Evolutionary conservation across 2,329 filamentous ascomycete species (phyloP), one percentile per base, ranked within the genome.

Genomic region (Penicillium sclerotigenum): DNA sequence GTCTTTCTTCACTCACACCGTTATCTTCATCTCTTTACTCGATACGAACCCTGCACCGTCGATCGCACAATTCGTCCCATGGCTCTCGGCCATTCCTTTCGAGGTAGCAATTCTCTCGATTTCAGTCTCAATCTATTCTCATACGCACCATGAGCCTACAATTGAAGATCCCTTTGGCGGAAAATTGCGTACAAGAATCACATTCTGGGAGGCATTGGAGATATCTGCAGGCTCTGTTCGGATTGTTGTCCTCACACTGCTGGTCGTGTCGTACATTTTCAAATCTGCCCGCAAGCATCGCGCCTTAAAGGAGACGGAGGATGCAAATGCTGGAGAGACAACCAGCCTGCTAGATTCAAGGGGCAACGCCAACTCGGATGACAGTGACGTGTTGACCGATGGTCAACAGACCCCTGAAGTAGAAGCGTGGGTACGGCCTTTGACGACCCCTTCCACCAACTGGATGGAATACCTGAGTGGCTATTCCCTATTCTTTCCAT

Each of bases 391-490:
- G 11, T 22, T 26, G 13, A 38, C 47, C n/a, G 47, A 48, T 29
- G 34, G 34, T n/a, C 34, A 48, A 38, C 34, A 26, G 22, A 29
- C 34, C 13, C 47, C 47, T 16, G 33, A 14, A 4, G 47, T 41
- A 18, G 47, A 50, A 9, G 90, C 89, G 4, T 97, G 96, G 80
- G 95, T 95, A 72, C 88, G 93, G 63, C 92, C 92, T 2, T 88
- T 88, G 40, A 92, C 90, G 62, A 83, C 91, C 7, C 91, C 91
- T 2, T 89, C 89, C 64, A 91, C 89, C 7, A 92, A 86, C 46
- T 97, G 92, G 92, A 93, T 88, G 84, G 91, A 96, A 70, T 97
- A 97, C 71, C 78, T 96, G 59, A 85, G 87, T 60, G 90, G 91
- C 46, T 97, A 96, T 73, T 88, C 87, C 13, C 80, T 96, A 50